These are phyloP conservation scores for Mortierella sp. DNA, from an alignment of 371 early-diverging fungal species.

Conservation along the genomic window DNA sequence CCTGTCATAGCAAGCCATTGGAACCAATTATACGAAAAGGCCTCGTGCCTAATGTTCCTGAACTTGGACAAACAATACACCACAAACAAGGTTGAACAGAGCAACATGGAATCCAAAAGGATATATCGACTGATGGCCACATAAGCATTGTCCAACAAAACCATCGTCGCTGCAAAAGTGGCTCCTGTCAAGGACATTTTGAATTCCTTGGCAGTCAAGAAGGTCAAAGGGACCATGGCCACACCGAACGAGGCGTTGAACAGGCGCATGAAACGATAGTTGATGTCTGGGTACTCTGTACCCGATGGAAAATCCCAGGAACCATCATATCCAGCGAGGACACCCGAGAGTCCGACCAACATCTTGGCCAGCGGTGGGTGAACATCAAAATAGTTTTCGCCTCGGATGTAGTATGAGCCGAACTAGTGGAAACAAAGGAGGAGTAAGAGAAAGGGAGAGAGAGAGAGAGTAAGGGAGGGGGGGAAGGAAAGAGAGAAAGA, in stretches of 20 bases:
- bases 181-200: conserved; percentile 69
- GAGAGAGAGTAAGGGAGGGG: neutral
- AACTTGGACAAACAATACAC: conserved; percentile 80
- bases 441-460: neutral
- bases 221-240: conserved; percentile 91
- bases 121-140: conserved; percentile 93
- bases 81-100: conserved; percentile 89
- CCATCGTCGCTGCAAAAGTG: conserved; percentile 82
- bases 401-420: conserved; percentile 90
- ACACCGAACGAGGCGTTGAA: conserved; percentile 93
- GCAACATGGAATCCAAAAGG: conserved; percentile 96
- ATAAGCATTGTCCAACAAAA: conserved; percentile 87
- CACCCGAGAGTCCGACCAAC: conserved; percentile 93
- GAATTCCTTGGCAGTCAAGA: conserved; percentile 86
- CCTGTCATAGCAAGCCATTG: conserved; percentile 90
- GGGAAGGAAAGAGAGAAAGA: neutral
- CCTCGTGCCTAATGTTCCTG: conserved; percentile 73
- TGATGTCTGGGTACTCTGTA: conserved; percentile 84
- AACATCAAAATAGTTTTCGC: conserved; percentile 97
- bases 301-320: conserved; percentile 92
- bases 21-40: conserved; percentile 88
- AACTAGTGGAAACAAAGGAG: conserved; percentile 64
- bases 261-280: conserved; percentile 93
- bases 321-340: conserved; percentile 89
- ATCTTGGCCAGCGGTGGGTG: conserved; percentile 99